These are phyloP conservation scores for Cytospora piceae DNA, from an alignment of 2,329 filamentous ascomycete species.

Conservation along the genomic window DNA sequence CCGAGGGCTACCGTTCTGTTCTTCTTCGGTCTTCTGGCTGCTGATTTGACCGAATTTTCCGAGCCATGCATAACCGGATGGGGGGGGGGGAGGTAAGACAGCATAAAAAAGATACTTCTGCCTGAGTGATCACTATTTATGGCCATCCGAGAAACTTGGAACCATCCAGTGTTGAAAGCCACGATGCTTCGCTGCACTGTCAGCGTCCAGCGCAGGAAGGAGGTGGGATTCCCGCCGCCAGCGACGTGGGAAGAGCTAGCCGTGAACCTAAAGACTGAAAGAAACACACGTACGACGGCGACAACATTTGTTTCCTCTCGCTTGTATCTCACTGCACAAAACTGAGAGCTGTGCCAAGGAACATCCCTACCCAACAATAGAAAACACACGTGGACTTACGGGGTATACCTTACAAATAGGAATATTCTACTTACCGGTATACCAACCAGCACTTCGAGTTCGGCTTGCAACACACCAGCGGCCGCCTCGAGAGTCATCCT, in stretches of 20 bases:
- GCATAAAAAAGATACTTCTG: constrained; percentile 10
- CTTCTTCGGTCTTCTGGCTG: neutral
- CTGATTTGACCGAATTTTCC: constrained; percentile 13
- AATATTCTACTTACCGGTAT: neutral
- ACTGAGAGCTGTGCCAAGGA: neutral
- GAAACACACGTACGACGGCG: neutral
- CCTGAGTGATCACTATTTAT: neutral
- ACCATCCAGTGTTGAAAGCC: neutral
- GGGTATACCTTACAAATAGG: neutral
- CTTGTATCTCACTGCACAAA: neutral
- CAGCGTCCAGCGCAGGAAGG: neutral
- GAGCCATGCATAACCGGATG: neutral
- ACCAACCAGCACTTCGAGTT: neutral
- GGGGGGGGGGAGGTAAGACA: constrained; percentile 7
- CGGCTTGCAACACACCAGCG: constrained; percentile 8
- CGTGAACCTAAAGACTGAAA: neutral
- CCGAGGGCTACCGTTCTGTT: neutral
- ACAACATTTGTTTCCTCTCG: neutral
- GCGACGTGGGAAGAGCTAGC: neutral
- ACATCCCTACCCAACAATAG: neutral
- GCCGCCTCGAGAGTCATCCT: constrained; percentile 8
- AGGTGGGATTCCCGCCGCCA: too few species aligned
- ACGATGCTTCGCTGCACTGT: neutral
- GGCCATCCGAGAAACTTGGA: neutral
- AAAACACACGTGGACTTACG: constrained; percentile 15